A percentile compares a stretch with the other conserved stretches of the same genome.
Conservation (phyloP, 768 basidiomycete genomes). For the Mycena floridula region DNA sequence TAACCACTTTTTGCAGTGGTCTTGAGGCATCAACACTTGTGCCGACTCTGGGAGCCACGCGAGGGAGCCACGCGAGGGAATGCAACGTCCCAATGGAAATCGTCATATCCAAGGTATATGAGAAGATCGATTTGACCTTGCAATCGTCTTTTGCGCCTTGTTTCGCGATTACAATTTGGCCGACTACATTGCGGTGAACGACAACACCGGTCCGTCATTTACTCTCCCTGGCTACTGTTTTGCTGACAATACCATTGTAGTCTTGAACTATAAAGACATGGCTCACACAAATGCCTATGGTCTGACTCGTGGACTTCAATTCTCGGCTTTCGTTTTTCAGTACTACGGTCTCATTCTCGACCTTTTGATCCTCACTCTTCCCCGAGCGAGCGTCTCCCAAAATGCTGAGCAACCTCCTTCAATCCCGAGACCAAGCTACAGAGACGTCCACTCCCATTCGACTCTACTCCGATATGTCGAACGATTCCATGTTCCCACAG, state of each 20-base stretch:
- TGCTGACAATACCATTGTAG: too few species aligned
- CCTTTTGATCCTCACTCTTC: conserved; percentile 89
- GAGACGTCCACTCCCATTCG: conserved; percentile 98
- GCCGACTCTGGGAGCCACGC: conserved; percentile 95
- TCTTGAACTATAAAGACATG: conserved; percentile 91
- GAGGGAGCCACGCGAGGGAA: conserved; percentile 98
- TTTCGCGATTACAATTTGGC: conserved; percentile 98
- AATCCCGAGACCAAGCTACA: conserved; percentile 91
- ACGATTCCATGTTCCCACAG: conserved; percentile 86
- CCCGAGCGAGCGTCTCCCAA: conserved; percentile 96
- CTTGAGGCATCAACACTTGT: conserved; percentile 98
- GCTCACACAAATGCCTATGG: conserved; percentile 97
- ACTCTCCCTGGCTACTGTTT: too few species aligned
- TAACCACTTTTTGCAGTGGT: conserved; percentile 50
- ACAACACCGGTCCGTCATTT: too few species aligned
- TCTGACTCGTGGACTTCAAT: conserved; percentile 94
- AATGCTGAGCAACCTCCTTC: conserved; percentile 97
- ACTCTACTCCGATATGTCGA: conserved; percentile 98
- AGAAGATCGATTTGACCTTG: conserved; percentile 96
- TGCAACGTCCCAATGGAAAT: conserved; percentile 99
- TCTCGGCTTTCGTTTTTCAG: conserved; percentile 99
- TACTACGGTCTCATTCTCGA: conserved; percentile 96
- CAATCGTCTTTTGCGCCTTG: conserved; percentile 89
- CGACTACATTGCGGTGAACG: conserved; percentile 98
- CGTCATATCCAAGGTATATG: conserved; percentile 96